phyloP scores from a whole-genome alignment of 2,329 filamentous ascomycete genomes.

The Hypoxylon sp. region DNA sequence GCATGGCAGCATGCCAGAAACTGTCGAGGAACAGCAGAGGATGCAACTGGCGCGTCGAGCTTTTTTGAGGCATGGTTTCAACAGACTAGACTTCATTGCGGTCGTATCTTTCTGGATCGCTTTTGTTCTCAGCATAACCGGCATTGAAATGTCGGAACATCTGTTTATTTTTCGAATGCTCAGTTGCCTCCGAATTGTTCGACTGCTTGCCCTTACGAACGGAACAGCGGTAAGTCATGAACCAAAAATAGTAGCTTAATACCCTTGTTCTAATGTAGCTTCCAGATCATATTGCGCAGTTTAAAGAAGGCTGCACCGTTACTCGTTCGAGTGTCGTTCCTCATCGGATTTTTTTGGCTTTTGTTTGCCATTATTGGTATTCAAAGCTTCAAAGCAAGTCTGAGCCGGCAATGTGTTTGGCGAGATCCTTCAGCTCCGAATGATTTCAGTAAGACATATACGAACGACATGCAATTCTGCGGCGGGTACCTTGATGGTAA shows the following conservation, averaged over 20 bases:
- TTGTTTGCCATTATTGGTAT: conserved; percentile 96
- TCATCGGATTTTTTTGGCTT: conserved; percentile 97
- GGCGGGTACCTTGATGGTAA: conserved; percentile 79
- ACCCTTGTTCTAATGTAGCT: conserved; percentile 37
- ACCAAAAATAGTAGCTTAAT: not conserved
- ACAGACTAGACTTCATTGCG: conserved; percentile 92
- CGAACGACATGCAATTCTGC: conserved; percentile 80
- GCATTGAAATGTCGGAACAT: conserved; percentile 76
- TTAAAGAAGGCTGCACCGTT: conserved; percentile 94
- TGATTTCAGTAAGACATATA: conserved; percentile 67
- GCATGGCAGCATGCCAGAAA: conserved; percentile 70
- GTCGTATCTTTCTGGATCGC: conserved; percentile 96
- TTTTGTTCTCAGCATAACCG: conserved; percentile 77
- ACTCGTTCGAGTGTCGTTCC: conserved; percentile 90
- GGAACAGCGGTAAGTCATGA: conserved; percentile 80
- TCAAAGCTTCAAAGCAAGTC: conserved; percentile 91
- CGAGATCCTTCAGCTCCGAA: conserved; percentile 70
- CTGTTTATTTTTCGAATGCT: conserved; percentile 96
- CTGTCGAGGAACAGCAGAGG: conserved; percentile 81
- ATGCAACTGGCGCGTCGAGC: conserved; percentile 88
- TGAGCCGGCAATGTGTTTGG: conserved; percentile 83
- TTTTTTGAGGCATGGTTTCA: conserved; percentile 95
- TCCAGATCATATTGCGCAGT: conserved; percentile 88
- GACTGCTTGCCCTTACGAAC: conserved; percentile 90
- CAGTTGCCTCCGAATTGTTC: conserved; percentile 90